Conservation (phyloP, 108 stramenopile species). For the Conticribra weissflogii region DNA sequence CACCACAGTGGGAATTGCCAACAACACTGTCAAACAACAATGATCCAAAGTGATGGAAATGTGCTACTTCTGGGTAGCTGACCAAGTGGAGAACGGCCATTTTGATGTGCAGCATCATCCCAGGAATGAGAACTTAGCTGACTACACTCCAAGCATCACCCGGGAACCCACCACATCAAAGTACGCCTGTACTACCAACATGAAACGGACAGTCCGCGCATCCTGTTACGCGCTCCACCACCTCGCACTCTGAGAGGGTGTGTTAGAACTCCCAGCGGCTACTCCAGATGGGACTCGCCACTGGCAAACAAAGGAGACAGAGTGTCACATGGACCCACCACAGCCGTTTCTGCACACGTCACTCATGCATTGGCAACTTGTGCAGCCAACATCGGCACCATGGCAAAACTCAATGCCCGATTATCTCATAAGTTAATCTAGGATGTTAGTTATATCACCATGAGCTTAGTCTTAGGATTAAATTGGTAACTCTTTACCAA, state of each 20-base stretch:
- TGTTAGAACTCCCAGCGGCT: neutral
- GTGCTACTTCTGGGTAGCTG: constrained; percentile 6
- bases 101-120: neutral
- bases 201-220: neutral
- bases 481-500: no score
- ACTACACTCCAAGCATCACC: neutral
- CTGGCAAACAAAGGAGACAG: no score
- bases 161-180: neutral
- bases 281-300: no score
- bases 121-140: neutral
- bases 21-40: constrained; percentile 49
- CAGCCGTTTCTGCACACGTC: no score
- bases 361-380: no score
- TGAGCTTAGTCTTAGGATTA: no score
- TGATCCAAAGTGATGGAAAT: constrained; percentile 27
- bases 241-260: neutral
- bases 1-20: constrained; percentile 47
- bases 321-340: no score
- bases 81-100: constrained; percentile 1
- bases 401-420: no score
- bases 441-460: no score
- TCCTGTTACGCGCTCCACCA: neutral
- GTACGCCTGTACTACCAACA: neutral
- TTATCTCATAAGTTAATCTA: no score
- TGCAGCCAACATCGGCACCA: no score